phyloP scores from a whole-genome alignment of 106 monocot species.

The Platanthera zijinensis region DNA sequence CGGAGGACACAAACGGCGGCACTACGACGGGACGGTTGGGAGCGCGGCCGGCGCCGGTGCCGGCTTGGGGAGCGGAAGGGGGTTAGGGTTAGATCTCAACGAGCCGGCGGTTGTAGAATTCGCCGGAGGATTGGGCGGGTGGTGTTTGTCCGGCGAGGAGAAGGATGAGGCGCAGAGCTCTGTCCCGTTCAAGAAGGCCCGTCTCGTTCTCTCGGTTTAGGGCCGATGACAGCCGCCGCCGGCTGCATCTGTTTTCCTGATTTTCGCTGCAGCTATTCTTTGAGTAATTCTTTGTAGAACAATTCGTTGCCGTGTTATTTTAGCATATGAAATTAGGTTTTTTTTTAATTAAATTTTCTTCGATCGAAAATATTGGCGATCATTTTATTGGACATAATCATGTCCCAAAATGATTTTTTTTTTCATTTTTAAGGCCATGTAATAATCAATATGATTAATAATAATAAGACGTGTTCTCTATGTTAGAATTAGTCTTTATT shows the following conservation, averaged over 20 bases:
- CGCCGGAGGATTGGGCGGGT: not conserved
- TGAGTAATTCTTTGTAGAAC: not conserved
- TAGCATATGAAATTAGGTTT: not conserved
- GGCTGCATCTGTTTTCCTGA: too few species aligned
- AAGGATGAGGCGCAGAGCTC: not conserved
- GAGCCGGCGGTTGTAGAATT: not conserved
- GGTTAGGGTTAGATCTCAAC: not conserved
- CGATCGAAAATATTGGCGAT: not conserved
- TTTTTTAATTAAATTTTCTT: not conserved
- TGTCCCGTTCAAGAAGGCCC: not conserved
- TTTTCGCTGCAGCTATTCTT: not conserved
- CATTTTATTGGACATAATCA: not conserved
- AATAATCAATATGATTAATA: too few species aligned
- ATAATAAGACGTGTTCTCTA: too few species aligned
- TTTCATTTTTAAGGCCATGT: not conserved
- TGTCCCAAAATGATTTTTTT: not conserved
- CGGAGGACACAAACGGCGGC: constrained; percentile 4
- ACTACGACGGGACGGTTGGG: constrained; percentile 6
- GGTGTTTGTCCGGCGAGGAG: not conserved
- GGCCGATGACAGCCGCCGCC: too few species aligned
- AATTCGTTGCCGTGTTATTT: not conserved
- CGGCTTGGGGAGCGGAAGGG: not conserved
- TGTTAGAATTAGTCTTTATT: too few species aligned
- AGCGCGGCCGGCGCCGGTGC: not conserved
- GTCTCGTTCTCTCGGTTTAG: not conserved